Evolutionary conservation across 2,329 filamentous ascomycete genomes (phyloP), one percentile per base, ranked within the genome.

Genomic region (Microdochium nivale): DNA sequence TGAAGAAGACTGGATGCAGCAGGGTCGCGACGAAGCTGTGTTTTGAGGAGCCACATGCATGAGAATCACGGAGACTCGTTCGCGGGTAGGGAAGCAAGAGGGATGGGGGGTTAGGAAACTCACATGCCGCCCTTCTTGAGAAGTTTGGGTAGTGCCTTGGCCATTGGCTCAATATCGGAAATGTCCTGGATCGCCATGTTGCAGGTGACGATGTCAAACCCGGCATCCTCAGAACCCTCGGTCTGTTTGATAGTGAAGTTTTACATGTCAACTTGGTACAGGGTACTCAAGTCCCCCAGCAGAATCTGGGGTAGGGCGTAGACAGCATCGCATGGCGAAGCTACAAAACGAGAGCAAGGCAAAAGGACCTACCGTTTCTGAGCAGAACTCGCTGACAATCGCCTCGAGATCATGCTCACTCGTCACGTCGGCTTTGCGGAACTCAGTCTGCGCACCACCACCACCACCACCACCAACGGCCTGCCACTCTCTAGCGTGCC

Each of bases 151-250:
- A 78, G 58, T 1, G 68, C 66, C 13, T 61, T 54, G 1, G 70
- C 74, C 10, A 78, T 59, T 1, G 71, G 69, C 10, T 69, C 66
- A 4, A 78, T 58, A 8, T 65, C 66, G 21, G 70, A 61, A 3
- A 77, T 63, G 51, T 77, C 75, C 70, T 76, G 76, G 44, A 76
- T 61, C 9, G 73, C 74, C 69, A 76, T 76, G 59, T 76, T 78
- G 55, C 75, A 71, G 19, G 70, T 63, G 23, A 76, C 61, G 19
- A 74, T 60, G 51, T 76, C 72, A 55, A 74, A 77, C 33, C 55
- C 52, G 11, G 54, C 59, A 49, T 52, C 44, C 65, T 68, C 56
- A 7, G 23, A 1, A 44, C 25, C 1, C 7, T 24, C 27, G 27
- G 27, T 44, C 19, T 37, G 5, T 37, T 9, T 14, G 5, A 14